Percentiles rank a stretch among this genome's conserved stretches.
Evolutionary conservation across 176 grass and related monocot species (phyloP).

Genomic region (Ensete glaucum): DNA sequence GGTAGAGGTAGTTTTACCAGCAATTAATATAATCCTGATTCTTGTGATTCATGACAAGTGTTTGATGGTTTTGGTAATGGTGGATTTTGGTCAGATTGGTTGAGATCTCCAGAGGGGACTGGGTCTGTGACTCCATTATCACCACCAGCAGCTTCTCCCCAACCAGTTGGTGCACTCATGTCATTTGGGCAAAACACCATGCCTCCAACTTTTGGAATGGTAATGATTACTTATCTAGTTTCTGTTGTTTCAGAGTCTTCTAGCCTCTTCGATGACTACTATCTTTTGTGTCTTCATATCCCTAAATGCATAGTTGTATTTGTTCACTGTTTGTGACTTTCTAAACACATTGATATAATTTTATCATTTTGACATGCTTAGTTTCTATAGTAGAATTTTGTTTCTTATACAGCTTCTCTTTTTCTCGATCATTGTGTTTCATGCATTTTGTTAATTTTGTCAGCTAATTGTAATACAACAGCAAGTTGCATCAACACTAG

Average conservation of each 20-base stretch:
- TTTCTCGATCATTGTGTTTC: neutral
- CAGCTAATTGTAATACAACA: neutral
- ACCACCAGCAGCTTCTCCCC: slow-evolving; percentile 36
- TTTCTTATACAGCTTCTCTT: too few species aligned
- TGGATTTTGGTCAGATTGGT: slow-evolving; percentile 55
- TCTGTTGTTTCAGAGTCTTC: neutral
- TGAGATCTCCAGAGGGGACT: slow-evolving; percentile 21
- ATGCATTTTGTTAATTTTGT: neutral
- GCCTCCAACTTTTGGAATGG: slow-evolving; percentile 50
- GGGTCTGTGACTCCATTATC: slow-evolving; percentile 20
- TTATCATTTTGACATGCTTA: neutral
- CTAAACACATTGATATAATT: neutral
- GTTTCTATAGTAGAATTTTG: neutral
- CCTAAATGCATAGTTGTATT: neutral
- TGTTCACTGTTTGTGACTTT: neutral
- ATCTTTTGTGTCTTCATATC: neutral
- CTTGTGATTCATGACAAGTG: neutral
- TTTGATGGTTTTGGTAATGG: slow-evolving; percentile 24
- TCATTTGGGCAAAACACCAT: slow-evolving; percentile 53
- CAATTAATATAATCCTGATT: slow-evolving; percentile 22
- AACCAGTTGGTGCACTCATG: slow-evolving; percentile 35
- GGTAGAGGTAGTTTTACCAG: slow-evolving; percentile 38
- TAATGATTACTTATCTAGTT: slow-evolving; percentile 22
- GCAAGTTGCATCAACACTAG: too few species aligned
- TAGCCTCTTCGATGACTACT: neutral